Percentiles rank a stretch among this genome's conserved stretches.
phyloP scores from a whole-genome alignment of 1,284 basidiomycete species.

The Tilletia indica region DNA sequence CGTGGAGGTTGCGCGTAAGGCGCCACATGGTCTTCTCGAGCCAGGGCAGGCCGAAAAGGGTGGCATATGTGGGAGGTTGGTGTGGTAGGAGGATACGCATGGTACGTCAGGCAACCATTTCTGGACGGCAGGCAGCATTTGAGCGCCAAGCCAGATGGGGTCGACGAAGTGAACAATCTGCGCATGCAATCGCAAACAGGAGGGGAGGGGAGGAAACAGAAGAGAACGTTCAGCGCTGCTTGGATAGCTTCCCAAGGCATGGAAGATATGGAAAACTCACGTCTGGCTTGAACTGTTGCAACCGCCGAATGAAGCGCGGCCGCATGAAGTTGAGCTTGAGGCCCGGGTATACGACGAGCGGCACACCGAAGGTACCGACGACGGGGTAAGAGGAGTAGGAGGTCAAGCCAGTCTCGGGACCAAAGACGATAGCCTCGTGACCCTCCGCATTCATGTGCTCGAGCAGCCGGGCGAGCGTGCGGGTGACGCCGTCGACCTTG shows the following conservation, averaged over 20 bases:
- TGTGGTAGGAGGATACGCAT: constrained; percentile 63
- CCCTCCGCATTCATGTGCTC: constrained; percentile 63
- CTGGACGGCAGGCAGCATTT: constrained; percentile 54
- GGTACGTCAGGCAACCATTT: constrained; percentile 58
- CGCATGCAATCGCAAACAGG: neutral
- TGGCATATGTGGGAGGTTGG: constrained; percentile 63
- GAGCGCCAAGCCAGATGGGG: constrained; percentile 63
- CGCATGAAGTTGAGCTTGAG: constrained; percentile 65
- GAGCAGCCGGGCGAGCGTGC: constrained; percentile 63
- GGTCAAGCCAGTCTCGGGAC: constrained; percentile 61
- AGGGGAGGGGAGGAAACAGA: too few relatives aligned
- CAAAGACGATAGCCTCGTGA: constrained; percentile 62
- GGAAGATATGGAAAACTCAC: constrained; percentile 48
- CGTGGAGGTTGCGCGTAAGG: constrained; percentile 45
- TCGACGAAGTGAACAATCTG: constrained; percentile 56
- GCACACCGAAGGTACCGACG: constrained; percentile 63
- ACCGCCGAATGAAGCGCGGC: constrained; percentile 61
- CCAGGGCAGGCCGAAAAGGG: constrained; percentile 62
- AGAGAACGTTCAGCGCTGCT: too few relatives aligned
- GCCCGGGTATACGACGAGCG: constrained; percentile 62
- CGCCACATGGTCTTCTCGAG: constrained; percentile 59
- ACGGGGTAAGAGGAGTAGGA: constrained; percentile 63
- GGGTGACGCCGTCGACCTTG: constrained; percentile 64
- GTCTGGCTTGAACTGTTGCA: constrained; percentile 60
- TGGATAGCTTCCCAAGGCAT: neutral